These are phyloP conservation scores for Pseudozyma sp. DNA, from an alignment of 1,284 basidiomycete species.

Conservation along the genomic window DNA sequence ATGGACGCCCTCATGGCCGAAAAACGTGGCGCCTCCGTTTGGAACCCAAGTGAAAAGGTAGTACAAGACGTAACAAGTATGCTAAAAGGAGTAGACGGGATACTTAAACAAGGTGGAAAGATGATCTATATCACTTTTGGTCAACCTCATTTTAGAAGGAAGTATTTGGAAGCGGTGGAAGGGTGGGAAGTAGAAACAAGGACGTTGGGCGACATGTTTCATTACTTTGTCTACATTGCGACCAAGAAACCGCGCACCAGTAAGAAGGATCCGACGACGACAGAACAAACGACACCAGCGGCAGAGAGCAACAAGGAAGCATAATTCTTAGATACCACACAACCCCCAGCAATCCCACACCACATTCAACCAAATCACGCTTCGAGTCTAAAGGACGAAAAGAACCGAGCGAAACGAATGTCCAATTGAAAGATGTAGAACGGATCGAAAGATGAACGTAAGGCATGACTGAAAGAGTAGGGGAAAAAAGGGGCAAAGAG, in stretches of 20 bases:
- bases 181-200: slow-evolving; percentile 54
- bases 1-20: slow-evolving; percentile 68
- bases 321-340: too few species aligned
- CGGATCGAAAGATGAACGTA: too few species aligned
- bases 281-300: background rate
- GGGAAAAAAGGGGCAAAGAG: background rate
- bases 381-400: too few species aligned
- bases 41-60: slow-evolving; percentile 57
- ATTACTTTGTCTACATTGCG: slow-evolving; percentile 64
- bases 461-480: background rate
- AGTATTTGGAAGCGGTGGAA: slow-evolving; percentile 42
- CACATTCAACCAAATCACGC: too few species aligned
- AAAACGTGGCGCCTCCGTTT: slow-evolving; percentile 42
- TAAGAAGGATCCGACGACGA: background rate
- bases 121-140: slow-evolving; percentile 67
- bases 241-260: slow-evolving; percentile 17
- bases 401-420: too few species aligned
- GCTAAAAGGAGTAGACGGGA: slow-evolving; percentile 53
- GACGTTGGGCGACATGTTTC: slow-evolving; percentile 62
- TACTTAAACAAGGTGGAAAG: slow-evolving; percentile 54
- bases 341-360: too few species aligned
- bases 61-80: slow-evolving; percentile 42
- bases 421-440: too few species aligned
- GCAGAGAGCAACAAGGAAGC: too few species aligned
- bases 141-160: slow-evolving; percentile 61